These are phyloP conservation scores for Talinum fruticosum DNA, from an alignment of 148 eudicot genomes.

Conservation along the genomic window DNA sequence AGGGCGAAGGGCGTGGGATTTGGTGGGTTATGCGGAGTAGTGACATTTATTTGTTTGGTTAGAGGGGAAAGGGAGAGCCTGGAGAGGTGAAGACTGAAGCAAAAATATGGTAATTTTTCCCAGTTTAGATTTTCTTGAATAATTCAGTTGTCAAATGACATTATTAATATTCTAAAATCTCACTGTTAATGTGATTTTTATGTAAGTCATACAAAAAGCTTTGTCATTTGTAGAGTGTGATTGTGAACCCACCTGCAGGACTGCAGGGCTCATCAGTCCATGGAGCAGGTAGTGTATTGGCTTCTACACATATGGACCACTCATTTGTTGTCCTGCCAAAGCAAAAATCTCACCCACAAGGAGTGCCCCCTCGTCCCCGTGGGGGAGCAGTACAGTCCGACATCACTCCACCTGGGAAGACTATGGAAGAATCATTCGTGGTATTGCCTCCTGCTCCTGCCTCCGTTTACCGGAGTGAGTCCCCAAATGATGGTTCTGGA, in stretches of 20 bases:
- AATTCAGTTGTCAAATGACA: too few species aligned
- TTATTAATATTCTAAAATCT: too few species aligned
- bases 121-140: neutral
- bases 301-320: slow-evolving; percentile 84
- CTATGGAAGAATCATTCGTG: slow-evolving; percentile 97
- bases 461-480: slow-evolving; percentile 79
- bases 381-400: slow-evolving; percentile 58
- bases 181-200: neutral
- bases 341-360: slow-evolving; percentile 59
- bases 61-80: neutral
- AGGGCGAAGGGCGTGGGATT: too few species aligned
- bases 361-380: slow-evolving; percentile 77
- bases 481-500: slow-evolving; percentile 60
- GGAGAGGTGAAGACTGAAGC: neutral
- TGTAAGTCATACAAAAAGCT: neutral
- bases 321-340: slow-evolving; percentile 91
- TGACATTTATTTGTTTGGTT: neutral
- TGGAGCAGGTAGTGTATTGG: slow-evolving; percentile 66
- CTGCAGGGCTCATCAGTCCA: slow-evolving; percentile 77
- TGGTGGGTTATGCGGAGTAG: neutral
- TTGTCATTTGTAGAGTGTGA: slow-evolving; percentile 8
- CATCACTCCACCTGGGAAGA: slow-evolving; percentile 55
- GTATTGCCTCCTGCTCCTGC: slow-evolving; percentile 98
- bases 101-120: neutral
- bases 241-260: slow-evolving; percentile 41